These are phyloP conservation scores for Trebouxia sp. DNA, from an alignment of 139 green algal species.

Conservation along the genomic window DNA sequence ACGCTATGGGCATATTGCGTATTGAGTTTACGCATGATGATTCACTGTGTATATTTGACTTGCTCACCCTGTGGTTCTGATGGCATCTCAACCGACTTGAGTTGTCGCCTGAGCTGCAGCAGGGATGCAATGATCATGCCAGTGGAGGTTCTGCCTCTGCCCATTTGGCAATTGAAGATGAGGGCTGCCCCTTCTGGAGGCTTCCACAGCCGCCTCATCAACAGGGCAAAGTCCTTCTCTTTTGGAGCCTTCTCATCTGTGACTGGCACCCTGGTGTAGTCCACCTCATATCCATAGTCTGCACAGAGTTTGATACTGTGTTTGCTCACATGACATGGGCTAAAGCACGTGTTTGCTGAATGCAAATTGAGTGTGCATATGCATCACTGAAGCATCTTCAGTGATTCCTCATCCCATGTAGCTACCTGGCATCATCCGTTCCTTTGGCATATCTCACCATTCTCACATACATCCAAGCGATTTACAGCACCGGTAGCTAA, in stretches of 20 bases:
- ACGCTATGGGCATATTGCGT: too few species aligned
- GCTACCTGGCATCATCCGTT: too few species aligned
- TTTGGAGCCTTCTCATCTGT: conserved; percentile 97
- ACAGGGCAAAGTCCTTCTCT: conserved; percentile 65
- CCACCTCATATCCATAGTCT: conserved; percentile 70
- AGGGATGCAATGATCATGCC: conserved; percentile 92
- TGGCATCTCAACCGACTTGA: neutral
- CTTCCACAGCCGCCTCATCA: conserved; percentile 69
- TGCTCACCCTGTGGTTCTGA: conserved; percentile 5
- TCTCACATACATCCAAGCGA: too few species aligned
- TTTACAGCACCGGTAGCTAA: too few species aligned
- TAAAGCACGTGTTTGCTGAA: neutral
- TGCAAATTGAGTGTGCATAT: too few species aligned
- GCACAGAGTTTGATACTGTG: conserved; percentile 5
- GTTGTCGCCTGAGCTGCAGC: conserved; percentile 58
- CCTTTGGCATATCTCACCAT: too few species aligned
- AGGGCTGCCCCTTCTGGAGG: conserved; percentile 63
- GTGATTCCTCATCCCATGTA: too few species aligned
- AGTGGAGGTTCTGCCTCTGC: conserved; percentile 89
- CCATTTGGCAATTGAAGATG: conserved; percentile 99
- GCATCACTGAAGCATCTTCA: too few species aligned
- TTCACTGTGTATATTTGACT: too few species aligned
- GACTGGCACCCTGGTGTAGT: conserved; percentile 91
- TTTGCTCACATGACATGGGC: neutral
- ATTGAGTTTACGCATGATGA: too few species aligned